A percentile compares a stretch with the other conserved stretches of the same genome.
Conservation (phyloP, 2,329 filamentous ascomycete genomes). For the Penicillium sclerotigenum region DNA sequence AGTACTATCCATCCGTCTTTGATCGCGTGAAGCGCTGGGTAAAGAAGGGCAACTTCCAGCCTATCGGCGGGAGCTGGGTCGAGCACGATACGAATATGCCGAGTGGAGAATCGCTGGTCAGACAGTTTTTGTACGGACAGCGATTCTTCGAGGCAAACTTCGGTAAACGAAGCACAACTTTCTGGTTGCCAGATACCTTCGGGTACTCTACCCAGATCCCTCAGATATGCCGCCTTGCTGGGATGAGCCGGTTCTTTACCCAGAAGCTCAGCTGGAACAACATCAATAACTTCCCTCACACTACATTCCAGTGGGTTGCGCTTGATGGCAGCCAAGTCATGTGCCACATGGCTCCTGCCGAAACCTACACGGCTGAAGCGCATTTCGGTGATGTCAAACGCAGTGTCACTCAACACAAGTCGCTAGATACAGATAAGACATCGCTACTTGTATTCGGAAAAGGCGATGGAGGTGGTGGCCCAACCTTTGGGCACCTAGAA, state of each 20-base stretch:
- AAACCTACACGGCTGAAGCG: slow-evolving; percentile 92
- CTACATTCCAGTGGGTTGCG: slow-evolving; percentile 97
- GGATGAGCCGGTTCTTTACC: slow-evolving; percentile 94
- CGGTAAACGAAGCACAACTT: slow-evolving; percentile 81
- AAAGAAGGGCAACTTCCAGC: slow-evolving; percentile 85
- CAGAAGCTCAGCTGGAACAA: slow-evolving; percentile 99
- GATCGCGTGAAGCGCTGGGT: slow-evolving; percentile 90
- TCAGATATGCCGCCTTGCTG: slow-evolving; percentile 87
- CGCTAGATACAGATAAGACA: slow-evolving; percentile 85
- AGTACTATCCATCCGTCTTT: slow-evolving; percentile 82
- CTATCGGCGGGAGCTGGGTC: slow-evolving; percentile 96
- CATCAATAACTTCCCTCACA: slow-evolving; percentile 98
- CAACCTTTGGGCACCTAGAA: slow-evolving; percentile 89
- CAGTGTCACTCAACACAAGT: slow-evolving; percentile 90
- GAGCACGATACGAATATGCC: slow-evolving; percentile 98
- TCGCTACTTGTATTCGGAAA: slow-evolving; percentile 94
- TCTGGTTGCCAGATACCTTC: slow-evolving; percentile 98
- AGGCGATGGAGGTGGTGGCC: slow-evolving; percentile 91
- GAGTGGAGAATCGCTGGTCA: slow-evolving; percentile 86
- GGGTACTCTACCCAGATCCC: slow-evolving; percentile 94
- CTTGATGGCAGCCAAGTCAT: slow-evolving; percentile 94
- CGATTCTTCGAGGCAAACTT: slow-evolving; percentile 93
- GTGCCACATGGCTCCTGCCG: slow-evolving; percentile 93
- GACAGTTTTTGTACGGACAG: slow-evolving; percentile 94
- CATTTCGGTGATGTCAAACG: slow-evolving; percentile 92